A percentile compares a stretch with the other conserved stretches of the same genome.
phyloP scores from a whole-genome alignment of 768 basidiomycete genomes.

The Hebeloma cylindrosporum region DNA sequence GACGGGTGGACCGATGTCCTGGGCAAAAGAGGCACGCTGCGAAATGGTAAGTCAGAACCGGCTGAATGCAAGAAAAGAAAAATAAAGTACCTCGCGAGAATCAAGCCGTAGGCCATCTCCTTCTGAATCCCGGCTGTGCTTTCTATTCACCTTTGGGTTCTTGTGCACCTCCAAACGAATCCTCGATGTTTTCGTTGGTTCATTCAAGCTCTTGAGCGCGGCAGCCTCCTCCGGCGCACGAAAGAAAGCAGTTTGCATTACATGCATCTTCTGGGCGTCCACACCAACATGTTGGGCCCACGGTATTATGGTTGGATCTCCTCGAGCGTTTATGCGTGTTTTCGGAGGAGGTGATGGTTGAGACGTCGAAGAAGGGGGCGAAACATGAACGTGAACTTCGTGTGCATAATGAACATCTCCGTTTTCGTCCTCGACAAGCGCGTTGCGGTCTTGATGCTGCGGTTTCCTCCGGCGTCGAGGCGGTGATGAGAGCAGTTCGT shows the following conservation, averaged over 20 bases:
- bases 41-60: constrained; percentile 6
- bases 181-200: constrained; percentile 32
- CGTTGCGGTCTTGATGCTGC: constrained; percentile 37
- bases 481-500: constrained; percentile 38
- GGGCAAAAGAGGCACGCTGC: constrained; percentile 79
- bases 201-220: constrained; percentile 54
- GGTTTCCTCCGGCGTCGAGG: constrained; percentile 21
- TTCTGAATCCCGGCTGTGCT: constrained; percentile 79
- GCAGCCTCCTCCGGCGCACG: constrained; percentile 73
- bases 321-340: constrained; percentile 24
- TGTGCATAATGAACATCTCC: constrained; percentile 48
- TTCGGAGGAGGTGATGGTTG: constrained; percentile 35
- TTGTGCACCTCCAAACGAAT: constrained; percentile 36
- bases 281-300: constrained; percentile 75
- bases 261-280: constrained; percentile 87
- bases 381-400: constrained; percentile 39
- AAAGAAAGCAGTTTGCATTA: constrained; percentile 91
- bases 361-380: constrained; percentile 32
- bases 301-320: constrained; percentile 56
- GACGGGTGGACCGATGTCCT: constrained; percentile 63
- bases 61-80: constrained; percentile 4
- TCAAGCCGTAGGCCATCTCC: constrained; percentile 65
- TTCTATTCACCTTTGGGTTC: constrained; percentile 48
- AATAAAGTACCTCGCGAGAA: constrained; percentile 54
- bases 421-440: constrained; percentile 55